phyloP scores from a whole-genome alignment of 2,329 filamentous ascomycete genomes.

The Aspergillus brunneoviolaceus region DNA sequence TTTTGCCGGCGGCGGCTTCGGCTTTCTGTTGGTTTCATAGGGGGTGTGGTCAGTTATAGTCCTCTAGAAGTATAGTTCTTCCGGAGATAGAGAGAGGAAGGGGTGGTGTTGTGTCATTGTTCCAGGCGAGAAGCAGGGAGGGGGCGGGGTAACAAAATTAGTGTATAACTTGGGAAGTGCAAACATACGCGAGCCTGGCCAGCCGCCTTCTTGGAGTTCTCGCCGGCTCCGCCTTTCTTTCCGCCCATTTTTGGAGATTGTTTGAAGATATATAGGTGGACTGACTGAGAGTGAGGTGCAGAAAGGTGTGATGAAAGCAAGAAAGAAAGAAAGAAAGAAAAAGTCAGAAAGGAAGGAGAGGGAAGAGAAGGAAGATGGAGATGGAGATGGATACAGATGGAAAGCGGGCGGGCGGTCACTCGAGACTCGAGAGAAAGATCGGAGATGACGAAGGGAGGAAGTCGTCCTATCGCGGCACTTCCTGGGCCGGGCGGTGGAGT shows the following conservation, averaged over 20 bases:
- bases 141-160: background rate
- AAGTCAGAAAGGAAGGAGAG: background rate
- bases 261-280: background rate
- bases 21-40: slow-evolving; percentile 66
- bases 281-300: background rate
- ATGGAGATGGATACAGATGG: background rate
- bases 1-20: slow-evolving; percentile 78
- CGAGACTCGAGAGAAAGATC: background rate
- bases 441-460: background rate
- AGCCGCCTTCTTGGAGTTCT: slow-evolving; percentile 83
- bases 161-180: too few relatives aligned
- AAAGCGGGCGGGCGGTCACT: too few relatives aligned
- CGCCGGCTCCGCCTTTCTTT: slow-evolving; percentile 59
- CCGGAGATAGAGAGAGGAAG: too few relatives aligned
- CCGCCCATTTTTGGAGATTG: slow-evolving; percentile 61
- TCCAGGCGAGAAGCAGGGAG: background rate
- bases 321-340: background rate
- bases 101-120: background rate
- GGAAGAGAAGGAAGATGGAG: background rate
- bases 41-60: background rate
- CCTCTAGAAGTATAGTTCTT: too few relatives aligned
- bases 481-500: slow-evolving; percentile 4
- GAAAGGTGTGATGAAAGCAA: background rate
- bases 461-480: slow-evolving; percentile 7
- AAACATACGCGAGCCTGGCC: slow-evolving; percentile 67